Evolutionary conservation across 805 yeast species (phyloP).

Genomic region (Candida sphagnicola): DNA sequence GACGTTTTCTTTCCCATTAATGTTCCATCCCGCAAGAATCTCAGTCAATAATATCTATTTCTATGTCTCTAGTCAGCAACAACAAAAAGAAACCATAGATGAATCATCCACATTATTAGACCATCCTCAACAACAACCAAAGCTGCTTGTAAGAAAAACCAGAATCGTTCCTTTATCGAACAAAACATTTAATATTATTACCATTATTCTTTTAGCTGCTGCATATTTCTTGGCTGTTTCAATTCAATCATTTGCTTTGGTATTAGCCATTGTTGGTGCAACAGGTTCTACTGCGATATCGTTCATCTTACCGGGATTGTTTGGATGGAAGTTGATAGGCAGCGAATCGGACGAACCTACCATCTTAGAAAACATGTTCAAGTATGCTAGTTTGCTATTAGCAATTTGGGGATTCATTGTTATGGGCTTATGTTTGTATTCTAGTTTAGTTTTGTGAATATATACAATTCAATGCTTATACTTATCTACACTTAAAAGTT

Average conservation of each 20-base stretch:
- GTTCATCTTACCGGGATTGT: conserved; percentile 84
- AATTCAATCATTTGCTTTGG: conserved; percentile 72
- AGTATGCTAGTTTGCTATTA: conserved; percentile 51
- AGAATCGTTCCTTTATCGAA: conserved; percentile 27
- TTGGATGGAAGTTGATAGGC: conserved; percentile 73
- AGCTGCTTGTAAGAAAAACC: not conserved
- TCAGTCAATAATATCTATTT: conserved; percentile 71
- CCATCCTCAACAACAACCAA: conserved; percentile 2
- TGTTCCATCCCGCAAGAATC: conserved; percentile 86
- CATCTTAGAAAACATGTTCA: conserved; percentile 29
- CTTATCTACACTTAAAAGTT: too few species aligned
- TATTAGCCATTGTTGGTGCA: conserved; percentile 85
- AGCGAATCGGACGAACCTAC: conserved; percentile 28
- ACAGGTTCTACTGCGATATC: conserved; percentile 92
- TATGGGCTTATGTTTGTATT: conserved; percentile 56
- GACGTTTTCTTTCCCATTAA: conserved; percentile 80
- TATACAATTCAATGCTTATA: too few species aligned
- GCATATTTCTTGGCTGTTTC: conserved; percentile 64
- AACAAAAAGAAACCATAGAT: not conserved
- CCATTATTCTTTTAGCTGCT: conserved; percentile 34
- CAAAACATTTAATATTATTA: conserved; percentile 22
- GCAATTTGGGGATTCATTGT: conserved; percentile 67
- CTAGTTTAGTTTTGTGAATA: not conserved
- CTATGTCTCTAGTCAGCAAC: conserved; percentile 29
- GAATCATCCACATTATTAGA: not conserved